These are phyloP conservation scores for Bertia moriformis DNA, from an alignment of 2,329 filamentous ascomycete genomes.

Conservation along the genomic window DNA sequence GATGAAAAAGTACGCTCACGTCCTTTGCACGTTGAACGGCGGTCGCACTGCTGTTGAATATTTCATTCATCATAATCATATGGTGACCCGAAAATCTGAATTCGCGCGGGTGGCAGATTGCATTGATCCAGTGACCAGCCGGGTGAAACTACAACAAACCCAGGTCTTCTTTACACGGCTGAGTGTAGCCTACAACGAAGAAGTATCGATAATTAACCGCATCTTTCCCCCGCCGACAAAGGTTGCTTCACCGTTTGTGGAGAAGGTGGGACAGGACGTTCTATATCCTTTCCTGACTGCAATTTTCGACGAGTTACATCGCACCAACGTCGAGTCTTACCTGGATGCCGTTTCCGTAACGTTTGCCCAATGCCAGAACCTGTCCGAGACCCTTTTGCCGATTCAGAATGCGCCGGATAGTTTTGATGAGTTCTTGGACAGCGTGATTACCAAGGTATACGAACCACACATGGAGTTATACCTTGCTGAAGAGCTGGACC, in stretches of 20 bases:
- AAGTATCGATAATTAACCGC: conserved; percentile 63
- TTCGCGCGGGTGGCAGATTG: conserved; percentile 69
- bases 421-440: conserved; percentile 37
- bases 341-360: conserved; percentile 74
- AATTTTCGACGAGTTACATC: conserved; percentile 76
- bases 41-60: conserved; percentile 66
- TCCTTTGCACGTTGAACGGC: conserved; percentile 69
- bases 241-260: conserved; percentile 66
- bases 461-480: conserved; percentile 91
- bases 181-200: conserved; percentile 65
- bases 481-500: conserved; percentile 76
- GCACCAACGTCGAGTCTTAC: conserved; percentile 60
- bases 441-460: conserved; percentile 48
- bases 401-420: conserved; percentile 29
- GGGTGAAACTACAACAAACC: conserved; percentile 65
- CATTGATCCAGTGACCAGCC: conserved; percentile 53
- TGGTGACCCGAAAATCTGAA: conserved; percentile 61
- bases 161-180: conserved; percentile 67
- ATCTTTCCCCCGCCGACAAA: conserved; percentile 62
- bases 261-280: conserved; percentile 71
- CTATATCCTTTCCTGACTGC: conserved; percentile 74
- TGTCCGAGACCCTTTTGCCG: conserved; percentile 56
- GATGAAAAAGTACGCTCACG: conserved; percentile 80
- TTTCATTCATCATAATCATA: conserved; percentile 76
- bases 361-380: conserved; percentile 72